These are phyloP conservation scores for Plasmodium inui DNA, from an alignment of 169 alveolate genomes.

Conservation along the genomic window DNA sequence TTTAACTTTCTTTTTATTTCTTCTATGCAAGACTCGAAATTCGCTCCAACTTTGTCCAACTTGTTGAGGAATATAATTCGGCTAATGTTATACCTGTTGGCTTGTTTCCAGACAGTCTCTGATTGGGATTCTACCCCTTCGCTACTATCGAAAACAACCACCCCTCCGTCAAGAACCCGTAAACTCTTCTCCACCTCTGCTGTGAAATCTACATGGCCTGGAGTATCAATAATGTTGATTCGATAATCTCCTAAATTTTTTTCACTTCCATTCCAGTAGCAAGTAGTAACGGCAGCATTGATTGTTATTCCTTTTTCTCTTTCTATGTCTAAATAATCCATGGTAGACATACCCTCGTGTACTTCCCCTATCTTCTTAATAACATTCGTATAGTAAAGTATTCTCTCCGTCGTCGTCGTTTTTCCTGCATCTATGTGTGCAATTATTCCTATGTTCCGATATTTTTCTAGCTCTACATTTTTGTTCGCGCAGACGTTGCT, in stretches of 20 bases:
- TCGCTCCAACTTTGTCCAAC: conserved; percentile 95
- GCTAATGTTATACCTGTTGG: conserved; percentile 91
- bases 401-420: conserved; percentile 97
- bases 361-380: conserved; percentile 90
- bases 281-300: conserved; percentile 96
- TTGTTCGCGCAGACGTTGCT: conserved; percentile 16
- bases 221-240: conserved; percentile 97
- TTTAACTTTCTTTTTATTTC: conserved; percentile 89
- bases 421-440: conserved; percentile 99
- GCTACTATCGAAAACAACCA: conserved; percentile 96
- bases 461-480: conserved; percentile 76
- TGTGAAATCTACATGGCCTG: conserved; percentile 97
- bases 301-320: conserved; percentile 97
- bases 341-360: conserved; percentile 93
- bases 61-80: conserved; percentile 94
- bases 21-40: conserved; percentile 87
- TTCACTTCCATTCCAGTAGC: conserved; percentile 92
- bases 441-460: conserved; percentile 94
- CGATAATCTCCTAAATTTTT: conserved; percentile 85
- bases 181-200: conserved; percentile 95
- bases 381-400: conserved; percentile 94
- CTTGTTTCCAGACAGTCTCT: conserved; percentile 96
- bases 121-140: conserved; percentile 97
- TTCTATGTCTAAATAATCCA: conserved; percentile 97
- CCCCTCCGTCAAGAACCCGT: conserved; percentile 97